Base-by-base conservation (phyloP, 371 early-diverging fungal species). In the Rhizopus delemar region DNA sequence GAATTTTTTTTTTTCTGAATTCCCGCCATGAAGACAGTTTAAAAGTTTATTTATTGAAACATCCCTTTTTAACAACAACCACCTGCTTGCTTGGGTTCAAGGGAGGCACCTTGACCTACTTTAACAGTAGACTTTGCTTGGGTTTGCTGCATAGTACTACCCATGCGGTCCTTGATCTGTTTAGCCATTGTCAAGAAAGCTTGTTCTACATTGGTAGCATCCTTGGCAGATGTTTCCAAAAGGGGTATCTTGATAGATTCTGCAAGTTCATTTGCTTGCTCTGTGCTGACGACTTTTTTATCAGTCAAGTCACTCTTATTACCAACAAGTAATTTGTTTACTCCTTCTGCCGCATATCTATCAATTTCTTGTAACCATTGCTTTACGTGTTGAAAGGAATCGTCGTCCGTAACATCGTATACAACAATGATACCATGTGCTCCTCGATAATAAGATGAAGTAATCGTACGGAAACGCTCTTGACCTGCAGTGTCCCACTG, bases 401-500 rank as follows among this genome's bases (percentile, higher is more conserved):
- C 92, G 70, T 90, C 88, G 73, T 98, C 96, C 9, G 96, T 95
- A 56, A 97, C 93, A 82, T 99, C 99, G 85, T 98, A 99, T 13
- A 98, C 98, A 33, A 99, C 83, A 67, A 99, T 87, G 59, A 99
- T 98, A 45, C 99, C 99, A 82, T 98, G 94, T 33, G 99, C 99
- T 35, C 98, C 98, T 60, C 99, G 86, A 81, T 98, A 98, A 85
- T 99, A 99, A 38, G 97, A 96, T 0, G 96, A 94, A 41, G 99
- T 98, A 60, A 99, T 98, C 15, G 99, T 97, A 60, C 98, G 88
- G 90, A 99, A 99, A 64, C 99, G 90, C 74, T 99, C 99, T 85
- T 99, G 99, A 11, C 99, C 99, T 41, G 99, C 99, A 13, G 99
- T 99, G 77, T 99, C 99, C 99, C 99, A 99, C 79, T 78, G 71